Base-by-base conservation (phyloP, 1,139 yeast genomes). In the Geotrichum klebahnii region DNA sequence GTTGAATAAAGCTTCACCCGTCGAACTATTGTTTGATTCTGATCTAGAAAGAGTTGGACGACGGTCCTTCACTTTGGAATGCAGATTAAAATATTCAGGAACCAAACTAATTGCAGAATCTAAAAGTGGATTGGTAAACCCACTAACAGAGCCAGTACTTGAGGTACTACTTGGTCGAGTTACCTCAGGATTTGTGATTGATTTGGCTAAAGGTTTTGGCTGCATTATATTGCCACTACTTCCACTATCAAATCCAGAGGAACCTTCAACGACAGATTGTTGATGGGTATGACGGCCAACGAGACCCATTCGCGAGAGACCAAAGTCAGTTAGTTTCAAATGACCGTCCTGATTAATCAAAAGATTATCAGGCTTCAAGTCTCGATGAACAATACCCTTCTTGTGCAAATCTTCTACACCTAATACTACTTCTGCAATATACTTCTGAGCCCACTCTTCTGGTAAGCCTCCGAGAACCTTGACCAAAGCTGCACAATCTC, bases 361-460 rank as follows among this genome's bases (percentile, higher is more conserved):
- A 33, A 94, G 68, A 61, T 94, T 94, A 63, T 94, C 98, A 0
- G 98, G 98, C 65, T 94, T 94, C 64, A 88, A 72, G 67, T 94
- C 99, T 60, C 97, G 81, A 67, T 94, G 98, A 53, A 92, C 86
- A 44, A 94, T 87, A 0, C 96, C 97, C 60, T 86, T 78, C 46
- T 76, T 72, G 66, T 94, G 99, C 62, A 94, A 74, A 62, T 89
- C 96, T 57, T 84, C 85, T 3, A 92, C 95, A 1, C 96, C 97
- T 24, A 87, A 82, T 24, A 90, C 81, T 1, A 89, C 89, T 64
- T 94, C 98, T 0, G 96, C 92, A 53, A 88, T 78, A 60, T 92
- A 94, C 57, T 85, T 76, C 55, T 77, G 81, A 0, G 95, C 83
- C 98, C 98, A 92, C 14, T 63, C 67, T 52, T 82, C 84, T 50